Base-by-base conservation (phyloP, 257 asterid genomes). In the Solanum pimpinellifolium region DNA sequence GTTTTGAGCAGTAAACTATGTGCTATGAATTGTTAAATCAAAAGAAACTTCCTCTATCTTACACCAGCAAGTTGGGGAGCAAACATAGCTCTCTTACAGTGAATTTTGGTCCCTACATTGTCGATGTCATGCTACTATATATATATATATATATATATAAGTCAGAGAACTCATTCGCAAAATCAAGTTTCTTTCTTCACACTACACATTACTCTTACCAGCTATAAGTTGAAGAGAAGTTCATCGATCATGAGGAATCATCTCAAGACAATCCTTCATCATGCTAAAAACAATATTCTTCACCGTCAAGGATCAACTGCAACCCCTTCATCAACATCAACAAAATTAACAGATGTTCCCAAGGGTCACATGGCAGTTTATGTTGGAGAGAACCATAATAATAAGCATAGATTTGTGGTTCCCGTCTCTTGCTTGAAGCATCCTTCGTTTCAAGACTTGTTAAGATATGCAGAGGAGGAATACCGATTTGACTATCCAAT, bases 351-450 rank as follows among this genome's bases (percentile, higher is more conserved):
- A 52, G 86, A 86, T 3, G 56, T 86, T 62, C 86, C 70, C 15
- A 86, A 70, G 39, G 88, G 88, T 37, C 86, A 86, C 35, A 39
- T 86, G 31, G 68, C 72, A 25, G 88, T 86, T 77, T 78, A 86
- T 82, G 85, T 86, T 14, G 88, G 88, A 78, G 85, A 78, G 13
- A 29, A 9, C 29, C 29, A 66, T 39, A 29, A 65, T 20, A 31
- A 86, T 20, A 62, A 27, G 70, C 84, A 70, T 20, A 33, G 86
- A 33, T 60, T 78, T 35, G 82, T 80, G 68, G 85, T 86, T 78
- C 88, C 88, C 1, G 2, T 86, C 39, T 86, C 86, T 41, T 86
- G 83, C 66, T 62, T 86, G 10, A 86, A 49, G 12, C 83, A 82
- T 66, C 86, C 89, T 68, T 46, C 42, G 35, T 87, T 87, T 41